A percentile compares a stretch with the other conserved stretches of the same genome.
phyloP scores from a whole-genome alignment of 2,329 filamentous ascomycete genomes.

The Aureobasidium sp. region DNA sequence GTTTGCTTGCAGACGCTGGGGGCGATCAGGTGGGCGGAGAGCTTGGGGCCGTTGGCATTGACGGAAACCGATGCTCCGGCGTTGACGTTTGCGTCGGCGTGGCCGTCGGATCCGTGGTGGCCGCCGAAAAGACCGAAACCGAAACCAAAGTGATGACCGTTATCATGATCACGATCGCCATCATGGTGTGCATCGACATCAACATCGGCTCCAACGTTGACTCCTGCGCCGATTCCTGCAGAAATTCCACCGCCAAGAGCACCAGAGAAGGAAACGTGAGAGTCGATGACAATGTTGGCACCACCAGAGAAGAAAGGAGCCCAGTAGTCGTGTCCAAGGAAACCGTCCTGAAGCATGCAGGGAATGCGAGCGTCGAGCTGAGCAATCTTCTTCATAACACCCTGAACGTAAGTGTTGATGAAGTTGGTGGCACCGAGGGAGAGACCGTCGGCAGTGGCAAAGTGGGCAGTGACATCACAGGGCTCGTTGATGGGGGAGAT shows the following conservation, averaged over 20 bases:
- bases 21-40: conserved; percentile 19
- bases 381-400: conserved; percentile 20
- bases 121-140: background rate
- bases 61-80: too few species aligned
- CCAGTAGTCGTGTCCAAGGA: conserved; percentile 23
- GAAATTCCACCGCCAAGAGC: background rate
- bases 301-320: conserved; percentile 19
- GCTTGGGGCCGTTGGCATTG: background rate
- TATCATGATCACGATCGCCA: too few species aligned
- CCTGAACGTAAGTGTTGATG: conserved; percentile 27
- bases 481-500: conserved; percentile 15
- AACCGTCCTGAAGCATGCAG: conserved; percentile 27
- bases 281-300: conserved; percentile 26
- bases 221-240: background rate
- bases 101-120: background rate
- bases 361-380: conserved; percentile 24
- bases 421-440: conserved; percentile 23
- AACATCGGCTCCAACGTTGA: background rate
- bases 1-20: conserved; percentile 23
- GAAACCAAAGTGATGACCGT: too few species aligned
- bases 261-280: conserved; percentile 16
- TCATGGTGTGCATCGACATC: background rate
- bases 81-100: background rate
- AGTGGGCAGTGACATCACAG: conserved; percentile 15
- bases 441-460: conserved; percentile 26